These are phyloP conservation scores for Ostreobium quekettii DNA, from an alignment of 139 green algal genomes.

Conservation along the genomic window DNA sequence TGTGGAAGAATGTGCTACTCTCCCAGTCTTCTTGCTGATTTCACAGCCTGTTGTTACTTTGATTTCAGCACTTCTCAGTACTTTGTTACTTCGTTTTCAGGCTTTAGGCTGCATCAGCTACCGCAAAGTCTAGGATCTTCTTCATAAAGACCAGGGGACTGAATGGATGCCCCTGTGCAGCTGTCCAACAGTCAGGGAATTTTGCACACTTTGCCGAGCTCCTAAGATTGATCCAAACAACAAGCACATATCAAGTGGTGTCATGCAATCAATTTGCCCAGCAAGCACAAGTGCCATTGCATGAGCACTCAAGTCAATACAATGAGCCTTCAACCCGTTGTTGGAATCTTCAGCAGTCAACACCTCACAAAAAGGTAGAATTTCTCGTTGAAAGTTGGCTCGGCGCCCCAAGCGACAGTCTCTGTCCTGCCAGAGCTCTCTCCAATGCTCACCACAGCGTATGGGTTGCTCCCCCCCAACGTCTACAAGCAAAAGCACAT, in stretches of 20 bases:
- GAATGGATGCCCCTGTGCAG: too few species aligned
- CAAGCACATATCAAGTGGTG: background rate
- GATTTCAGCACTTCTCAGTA: too few species aligned
- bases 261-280: background rate
- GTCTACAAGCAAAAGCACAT: constrained; percentile 20
- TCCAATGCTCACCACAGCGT: constrained; percentile 29
- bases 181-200: background rate
- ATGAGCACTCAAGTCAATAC: background rate
- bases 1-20: too few species aligned
- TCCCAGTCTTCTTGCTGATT: too few species aligned
- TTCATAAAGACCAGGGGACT: too few species aligned
- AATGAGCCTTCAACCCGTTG: background rate
- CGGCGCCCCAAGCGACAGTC: constrained; percentile 16
- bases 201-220: background rate
- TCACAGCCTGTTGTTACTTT: too few species aligned
- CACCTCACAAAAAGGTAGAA: constrained; percentile 41
- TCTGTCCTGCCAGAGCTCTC: constrained; percentile 23
- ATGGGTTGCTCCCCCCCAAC: constrained; percentile 41
- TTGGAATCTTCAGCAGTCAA: background rate
- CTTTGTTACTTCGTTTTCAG: too few species aligned
- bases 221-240: background rate
- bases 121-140: too few species aligned
- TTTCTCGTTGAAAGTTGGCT: constrained; percentile 37
- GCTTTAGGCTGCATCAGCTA: too few species aligned
- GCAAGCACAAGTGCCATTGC: background rate